phyloP scores from a whole-genome alignment of 73 alveolate species.

The Halteria grandinella region DNA sequence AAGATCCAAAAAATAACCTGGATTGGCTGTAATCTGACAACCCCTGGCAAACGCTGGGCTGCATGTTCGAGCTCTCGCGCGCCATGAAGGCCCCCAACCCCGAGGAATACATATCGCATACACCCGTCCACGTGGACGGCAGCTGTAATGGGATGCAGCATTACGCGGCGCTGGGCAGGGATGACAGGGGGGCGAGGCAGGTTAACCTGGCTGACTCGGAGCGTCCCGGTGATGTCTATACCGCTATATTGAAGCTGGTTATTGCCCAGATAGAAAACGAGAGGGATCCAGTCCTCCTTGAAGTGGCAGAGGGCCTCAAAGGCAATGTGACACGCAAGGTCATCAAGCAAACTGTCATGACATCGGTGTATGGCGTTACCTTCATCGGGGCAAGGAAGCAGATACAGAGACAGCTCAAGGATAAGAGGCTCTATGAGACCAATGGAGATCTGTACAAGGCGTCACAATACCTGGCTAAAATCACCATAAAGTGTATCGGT shows the following conservation, averaged over 20 bases:
- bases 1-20: conserved; percentile 81
- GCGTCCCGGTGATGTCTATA: conserved; percentile 91
- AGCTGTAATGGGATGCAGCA: conserved; percentile 95
- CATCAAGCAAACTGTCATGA: conserved; percentile 97
- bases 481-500: conserved; percentile 83
- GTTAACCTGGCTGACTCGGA: conserved; percentile 83
- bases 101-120: conserved; percentile 74
- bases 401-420: conserved; percentile 85
- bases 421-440: conserved; percentile 68
- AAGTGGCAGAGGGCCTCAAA: conserved; percentile 72
- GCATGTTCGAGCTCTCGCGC: conserved; percentile 77
- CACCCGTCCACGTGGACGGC: conserved; percentile 96
- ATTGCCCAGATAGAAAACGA: conserved; percentile 52
- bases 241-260: conserved; percentile 76
- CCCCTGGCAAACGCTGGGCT: conserved; percentile 90
- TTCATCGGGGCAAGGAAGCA: conserved; percentile 87
- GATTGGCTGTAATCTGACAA: conserved; percentile 89
- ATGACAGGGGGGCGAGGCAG: conserved; percentile 88
- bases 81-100: conserved; percentile 79
- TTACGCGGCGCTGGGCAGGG: conserved; percentile 98
- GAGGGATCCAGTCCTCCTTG: conserved; percentile 32
- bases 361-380: conserved; percentile 97
- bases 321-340: conserved; percentile 82
- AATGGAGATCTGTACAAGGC: conserved; percentile 74
- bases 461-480: conserved; percentile 77